Conservation (phyloP, 2,329 filamentous ascomycete species). For the Zalaria sp. region DNA sequence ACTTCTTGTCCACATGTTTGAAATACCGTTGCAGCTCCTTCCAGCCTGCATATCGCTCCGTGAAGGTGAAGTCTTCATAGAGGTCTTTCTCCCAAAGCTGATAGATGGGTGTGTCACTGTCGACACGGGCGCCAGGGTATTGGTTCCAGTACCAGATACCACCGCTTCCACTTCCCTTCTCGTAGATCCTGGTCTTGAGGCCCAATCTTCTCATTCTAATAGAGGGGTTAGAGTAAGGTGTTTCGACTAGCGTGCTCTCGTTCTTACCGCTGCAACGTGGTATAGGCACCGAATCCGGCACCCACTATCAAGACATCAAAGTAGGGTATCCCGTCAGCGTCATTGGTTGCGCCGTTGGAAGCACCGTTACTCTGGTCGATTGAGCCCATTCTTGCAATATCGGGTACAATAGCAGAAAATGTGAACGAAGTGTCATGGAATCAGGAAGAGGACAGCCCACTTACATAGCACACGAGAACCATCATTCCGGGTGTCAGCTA, state of each 20-base stretch:
- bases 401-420: neutral
- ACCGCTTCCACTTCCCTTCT: conserved; percentile 18
- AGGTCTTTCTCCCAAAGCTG: conserved; percentile 14
- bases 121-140: conserved; percentile 29
- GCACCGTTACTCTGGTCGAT: neutral
- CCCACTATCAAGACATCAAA: conserved; percentile 18
- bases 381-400: too few species aligned
- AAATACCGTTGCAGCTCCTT: conserved; percentile 45
- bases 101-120: conserved; percentile 22
- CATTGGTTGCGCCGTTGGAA: neutral
- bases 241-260: neutral
- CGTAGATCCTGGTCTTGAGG: conserved; percentile 15
- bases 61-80: conserved; percentile 41
- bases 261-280: conserved; percentile 24
- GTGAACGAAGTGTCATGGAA: neutral
- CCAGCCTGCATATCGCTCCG: conserved; percentile 15
- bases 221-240: conserved; percentile 3
- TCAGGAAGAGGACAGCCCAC: neutral
- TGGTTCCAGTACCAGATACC: conserved; percentile 18
- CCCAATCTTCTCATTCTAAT: conserved; percentile 20
- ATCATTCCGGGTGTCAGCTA: neutral
- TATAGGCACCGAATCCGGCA: conserved; percentile 27
- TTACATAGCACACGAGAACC: neutral
- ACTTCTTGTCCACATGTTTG: conserved; percentile 41
- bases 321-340: neutral